Evolutionary conservation across 2,329 filamentous ascomycete species (phyloP), one percentile per base, ranked within the genome.

Genomic region (Falciphora oryzae): DNA sequence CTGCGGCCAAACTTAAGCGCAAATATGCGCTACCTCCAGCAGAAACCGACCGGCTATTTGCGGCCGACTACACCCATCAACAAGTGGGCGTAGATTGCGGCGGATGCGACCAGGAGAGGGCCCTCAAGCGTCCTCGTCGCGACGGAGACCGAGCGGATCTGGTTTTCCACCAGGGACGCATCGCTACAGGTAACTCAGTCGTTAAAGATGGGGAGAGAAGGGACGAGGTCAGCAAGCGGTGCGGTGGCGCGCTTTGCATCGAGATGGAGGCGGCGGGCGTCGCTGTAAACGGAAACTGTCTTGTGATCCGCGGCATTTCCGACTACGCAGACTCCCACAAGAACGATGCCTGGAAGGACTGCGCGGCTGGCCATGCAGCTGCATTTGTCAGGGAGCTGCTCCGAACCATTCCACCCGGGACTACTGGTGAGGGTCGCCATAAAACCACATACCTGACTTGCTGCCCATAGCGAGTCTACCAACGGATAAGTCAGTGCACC

Each of bases 261-360:
- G 71, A 76, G 28, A 75, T 72, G 68, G 73, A 75, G n/a, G 71
- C 71, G 0, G 70, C 71, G 0, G 73, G 74, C 0, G 25, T 74
- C 0, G 69, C 71, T 68, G 68, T 69, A 22, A 60, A 70, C 0
- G 69, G 76, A 1, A 72, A 74, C 0, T 79, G 74, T 38, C 64
- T 79, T 0, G 70, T 75, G 0, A 75, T 80, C n/a, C 72, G 76
- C 25, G 77, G 76, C 0, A 76, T 80, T 0, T 79, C 73, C 28
- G 75, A 79, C 60, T 79, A 79, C 60, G 70, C 75, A 4, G 77
- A 80, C 64, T 73, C 70, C 0, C 75, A 79, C 64, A 79, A 78
- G 63, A 73, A 72, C 29, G 73, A 78, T 13, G 35, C 56, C 3
- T 79, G 75, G 77, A 75, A 78, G 29, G 53, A 56, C 0, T 78